A percentile compares a stretch with the other conserved stretches of the same genome.
Conservation (phyloP, 2,329 filamentous ascomycete genomes). For the Dactylellina sp. region DNA sequence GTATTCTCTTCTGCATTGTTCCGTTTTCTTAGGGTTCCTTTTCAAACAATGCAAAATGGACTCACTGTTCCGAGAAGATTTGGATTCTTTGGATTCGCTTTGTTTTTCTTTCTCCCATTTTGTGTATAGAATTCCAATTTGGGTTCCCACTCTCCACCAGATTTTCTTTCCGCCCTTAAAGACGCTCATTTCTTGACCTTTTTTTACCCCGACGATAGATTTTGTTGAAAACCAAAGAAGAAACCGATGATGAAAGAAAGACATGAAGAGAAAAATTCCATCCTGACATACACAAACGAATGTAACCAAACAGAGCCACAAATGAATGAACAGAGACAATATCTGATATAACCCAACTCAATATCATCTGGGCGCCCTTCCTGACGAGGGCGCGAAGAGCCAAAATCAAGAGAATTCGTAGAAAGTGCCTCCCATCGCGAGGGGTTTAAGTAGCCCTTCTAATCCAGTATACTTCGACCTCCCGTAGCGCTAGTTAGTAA, state of each 20-base stretch:
- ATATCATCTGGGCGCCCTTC: constrained; percentile 47
- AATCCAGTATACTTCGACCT: not conserved
- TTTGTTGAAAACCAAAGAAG: constrained; percentile 31
- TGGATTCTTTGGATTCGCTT: constrained; percentile 26
- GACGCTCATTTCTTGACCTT: constrained; percentile 22
- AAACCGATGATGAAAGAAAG: constrained; percentile 51
- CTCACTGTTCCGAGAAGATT: constrained; percentile 11
- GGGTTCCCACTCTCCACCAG: constrained; percentile 38
- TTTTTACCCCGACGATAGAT: constrained; percentile 45
- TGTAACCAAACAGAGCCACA: constrained; percentile 36
- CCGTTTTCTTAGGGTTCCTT: constrained; percentile 43
- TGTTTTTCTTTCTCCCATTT: constrained; percentile 18
- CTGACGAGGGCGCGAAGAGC: constrained; percentile 25
- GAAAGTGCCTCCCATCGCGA: constrained; percentile 23
- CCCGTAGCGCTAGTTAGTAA: not conserved
- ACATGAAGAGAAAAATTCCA: constrained; percentile 25
- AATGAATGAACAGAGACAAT: constrained; percentile 52
- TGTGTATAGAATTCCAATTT: constrained; percentile 55
- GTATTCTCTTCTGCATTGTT: constrained; percentile 26
- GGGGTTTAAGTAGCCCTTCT: constrained; percentile 51
- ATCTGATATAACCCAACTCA: constrained; percentile 28
- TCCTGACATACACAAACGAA: constrained; percentile 33
- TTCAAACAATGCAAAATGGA: constrained; percentile 24
- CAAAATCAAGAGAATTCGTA: constrained; percentile 30
- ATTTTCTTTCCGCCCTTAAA: constrained; percentile 13